Evolutionary conservation across 1,139 yeast genomes (phyloP).

Genomic region (Sugiyamaella paludigena): DNA sequence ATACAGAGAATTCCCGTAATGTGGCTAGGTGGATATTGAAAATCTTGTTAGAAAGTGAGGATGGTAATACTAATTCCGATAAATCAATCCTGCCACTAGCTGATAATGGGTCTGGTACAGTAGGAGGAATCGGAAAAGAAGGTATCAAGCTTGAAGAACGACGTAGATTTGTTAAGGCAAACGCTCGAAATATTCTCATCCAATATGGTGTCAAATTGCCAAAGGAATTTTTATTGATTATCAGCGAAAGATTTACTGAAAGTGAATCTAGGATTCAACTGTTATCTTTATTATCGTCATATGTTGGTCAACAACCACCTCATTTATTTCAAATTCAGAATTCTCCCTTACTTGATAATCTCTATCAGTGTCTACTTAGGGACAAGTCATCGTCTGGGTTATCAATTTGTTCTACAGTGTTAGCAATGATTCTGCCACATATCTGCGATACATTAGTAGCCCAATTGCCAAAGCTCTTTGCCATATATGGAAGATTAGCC

Average conservation of each 20-base stretch:
- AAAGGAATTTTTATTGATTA: conserved; percentile 36
- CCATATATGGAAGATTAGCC: conserved; percentile 47
- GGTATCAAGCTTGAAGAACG: conserved; percentile 43
- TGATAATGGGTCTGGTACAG: neutral
- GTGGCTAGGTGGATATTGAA: conserved; percentile 25
- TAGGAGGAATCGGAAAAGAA: conserved; percentile 3
- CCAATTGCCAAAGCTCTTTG: conserved; percentile 46
- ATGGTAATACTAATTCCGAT: conserved; percentile 1
- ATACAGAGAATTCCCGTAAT: conserved; percentile 21
- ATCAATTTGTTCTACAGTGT: conserved; percentile 43
- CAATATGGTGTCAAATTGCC: conserved; percentile 45
- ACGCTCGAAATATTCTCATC: conserved; percentile 43
- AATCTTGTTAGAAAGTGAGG: conserved; percentile 21
- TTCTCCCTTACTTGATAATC: conserved; percentile 43
- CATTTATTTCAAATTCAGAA: conserved; percentile 40
- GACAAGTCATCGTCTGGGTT: conserved; percentile 49
- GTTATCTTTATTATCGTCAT: conserved; percentile 39
- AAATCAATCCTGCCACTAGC: neutral
- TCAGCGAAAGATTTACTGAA: conserved; percentile 39
- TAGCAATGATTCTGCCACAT: conserved; percentile 58
- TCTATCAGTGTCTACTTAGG: conserved; percentile 45
- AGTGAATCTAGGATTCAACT: conserved; percentile 41
- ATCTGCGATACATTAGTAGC: conserved; percentile 41
- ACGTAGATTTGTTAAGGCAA: conserved; percentile 47
- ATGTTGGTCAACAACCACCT: conserved; percentile 35